Percentiles rank a stretch among this genome's conserved stretches.
Conservation (phyloP, 2,329 filamentous ascomycete genomes). For the Fusarium coffeatum region DNA sequence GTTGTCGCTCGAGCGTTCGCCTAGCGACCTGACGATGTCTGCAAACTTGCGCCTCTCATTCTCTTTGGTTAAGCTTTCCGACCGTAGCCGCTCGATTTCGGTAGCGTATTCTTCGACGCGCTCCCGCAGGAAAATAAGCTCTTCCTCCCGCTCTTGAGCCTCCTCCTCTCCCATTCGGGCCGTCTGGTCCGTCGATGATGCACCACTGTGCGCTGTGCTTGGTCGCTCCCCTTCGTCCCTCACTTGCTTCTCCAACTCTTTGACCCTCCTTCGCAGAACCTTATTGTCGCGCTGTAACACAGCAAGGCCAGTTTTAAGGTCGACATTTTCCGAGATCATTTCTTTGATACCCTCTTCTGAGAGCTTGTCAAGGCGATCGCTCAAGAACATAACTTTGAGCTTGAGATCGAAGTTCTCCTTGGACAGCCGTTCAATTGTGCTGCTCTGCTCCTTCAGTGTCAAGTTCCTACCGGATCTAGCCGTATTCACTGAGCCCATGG, state of each 20-base stretch:
- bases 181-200: conserved; percentile 69
- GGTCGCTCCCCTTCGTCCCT: conserved; percentile 73
- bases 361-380: conserved; percentile 89
- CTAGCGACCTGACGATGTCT: conserved; percentile 75
- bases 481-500: conserved; percentile 59
- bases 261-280: conserved; percentile 79
- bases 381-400: conserved; percentile 96
- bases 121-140: conserved; percentile 86
- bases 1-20: conserved; percentile 61
- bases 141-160: conserved; percentile 80
- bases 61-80: conserved; percentile 82
- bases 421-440: conserved; percentile 92
- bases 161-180: conserved; percentile 69
- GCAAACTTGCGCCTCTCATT: conserved; percentile 87
- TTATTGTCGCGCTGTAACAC: conserved; percentile 94
- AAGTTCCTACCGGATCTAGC: conserved; percentile 73
- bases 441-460: conserved; percentile 96
- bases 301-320: conserved; percentile 89
- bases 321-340: conserved; percentile 97
- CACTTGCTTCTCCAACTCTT: conserved; percentile 86
- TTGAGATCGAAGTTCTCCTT: conserved; percentile 99
- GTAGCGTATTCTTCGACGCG: conserved; percentile 85
- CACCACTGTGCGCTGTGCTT: conserved; percentile 66
- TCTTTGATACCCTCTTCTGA: conserved; percentile 97
- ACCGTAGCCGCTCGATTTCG: conserved; percentile 83